Percentiles rank a stretch among this genome's conserved stretches.
Conservation (phyloP, 1,284 basidiomycete genomes). For the Cutaneotrichosporon cutaneum region DNA sequence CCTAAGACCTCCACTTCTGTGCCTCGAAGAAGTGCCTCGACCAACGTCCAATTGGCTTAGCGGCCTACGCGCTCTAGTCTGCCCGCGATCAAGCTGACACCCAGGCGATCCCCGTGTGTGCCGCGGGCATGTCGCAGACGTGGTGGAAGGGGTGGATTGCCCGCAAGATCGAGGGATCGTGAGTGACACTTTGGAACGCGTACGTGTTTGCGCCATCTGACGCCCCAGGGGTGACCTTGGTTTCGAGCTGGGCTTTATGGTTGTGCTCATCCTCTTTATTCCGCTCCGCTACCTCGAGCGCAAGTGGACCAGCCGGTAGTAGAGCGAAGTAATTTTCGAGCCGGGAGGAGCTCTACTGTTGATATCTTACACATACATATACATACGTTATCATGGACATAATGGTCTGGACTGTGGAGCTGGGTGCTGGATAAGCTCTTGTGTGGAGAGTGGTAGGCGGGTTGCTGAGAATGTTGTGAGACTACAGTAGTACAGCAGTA, state of each 20-base stretch:
- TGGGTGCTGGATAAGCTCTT: background rate
- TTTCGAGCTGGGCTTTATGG: slow-evolving; percentile 32
- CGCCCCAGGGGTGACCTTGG: slow-evolving; percentile 41
- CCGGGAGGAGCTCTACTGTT: no score
- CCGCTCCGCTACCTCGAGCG: slow-evolving; percentile 45
- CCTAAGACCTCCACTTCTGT: background rate
- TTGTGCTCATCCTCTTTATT: slow-evolving; percentile 35
- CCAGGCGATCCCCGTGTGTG: slow-evolving; percentile 46
- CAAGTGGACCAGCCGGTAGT: slow-evolving; percentile 29
- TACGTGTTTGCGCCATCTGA: slow-evolving; percentile 2
- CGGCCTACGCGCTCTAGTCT: background rate
- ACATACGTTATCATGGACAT: background rate
- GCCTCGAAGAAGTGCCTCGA: no score
- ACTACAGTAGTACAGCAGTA: no score
- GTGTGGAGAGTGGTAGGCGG: no score
- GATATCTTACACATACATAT: background rate
- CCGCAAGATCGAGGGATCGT: slow-evolving; percentile 43
- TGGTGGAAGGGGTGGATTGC: slow-evolving; percentile 55
- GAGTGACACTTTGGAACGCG: slow-evolving; percentile 21
- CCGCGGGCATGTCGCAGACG: slow-evolving; percentile 47
- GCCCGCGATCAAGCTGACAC: background rate
- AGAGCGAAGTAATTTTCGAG: no score
- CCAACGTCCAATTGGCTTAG: background rate
- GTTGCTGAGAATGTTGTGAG: no score
- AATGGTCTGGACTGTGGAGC: background rate